These are phyloP conservation scores for Tylopilus microsporus DNA, from an alignment of 1,284 basidiomycete species.

Conservation along the genomic window DNA sequence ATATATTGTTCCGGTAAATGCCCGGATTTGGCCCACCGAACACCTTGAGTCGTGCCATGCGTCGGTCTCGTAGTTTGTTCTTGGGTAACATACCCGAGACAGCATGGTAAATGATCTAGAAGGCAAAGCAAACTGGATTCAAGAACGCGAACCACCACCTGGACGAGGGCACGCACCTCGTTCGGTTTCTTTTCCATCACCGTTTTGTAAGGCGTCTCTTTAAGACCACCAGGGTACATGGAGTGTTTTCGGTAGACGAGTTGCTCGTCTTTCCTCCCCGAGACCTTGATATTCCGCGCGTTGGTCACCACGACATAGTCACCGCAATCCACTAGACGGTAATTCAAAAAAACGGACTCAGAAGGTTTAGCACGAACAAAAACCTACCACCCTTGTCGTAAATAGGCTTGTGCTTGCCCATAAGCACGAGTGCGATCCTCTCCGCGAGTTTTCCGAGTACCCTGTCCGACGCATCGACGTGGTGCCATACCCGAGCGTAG, in stretches of 20 bases:
- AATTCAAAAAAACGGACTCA: not conserved
- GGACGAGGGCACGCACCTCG: conserved; percentile 59
- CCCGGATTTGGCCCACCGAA: conserved; percentile 75
- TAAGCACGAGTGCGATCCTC: conserved; percentile 89
- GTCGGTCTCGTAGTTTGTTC: conserved; percentile 84
- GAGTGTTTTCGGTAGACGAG: conserved; percentile 87
- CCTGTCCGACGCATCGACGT: conserved; percentile 86
- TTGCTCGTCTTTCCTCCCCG: conserved; percentile 86
- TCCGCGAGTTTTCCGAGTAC: conserved; percentile 91
- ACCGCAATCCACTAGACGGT: conserved; percentile 76
- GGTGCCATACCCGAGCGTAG: conserved; percentile 93
- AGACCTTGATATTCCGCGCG: conserved; percentile 78
- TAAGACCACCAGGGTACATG: conserved; percentile 91
- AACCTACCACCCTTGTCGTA: conserved; percentile 83
- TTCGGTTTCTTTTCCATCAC: conserved; percentile 87
- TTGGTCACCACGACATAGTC: conserved; percentile 98
- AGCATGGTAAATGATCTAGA: conserved; percentile 90
- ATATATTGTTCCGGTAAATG: conserved; percentile 59
- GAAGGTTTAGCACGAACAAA: not conserved
- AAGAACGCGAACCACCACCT: not conserved
- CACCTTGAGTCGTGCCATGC: conserved; percentile 81
- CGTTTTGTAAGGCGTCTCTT: conserved; percentile 78
- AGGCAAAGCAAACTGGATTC: not conserved
- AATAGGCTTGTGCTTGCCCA: conserved; percentile 99
- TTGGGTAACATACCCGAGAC: conserved; percentile 97